phyloP scores from a whole-genome alignment of 352 stramenopile genomes.

The Globisporangium nagaii region DNA sequence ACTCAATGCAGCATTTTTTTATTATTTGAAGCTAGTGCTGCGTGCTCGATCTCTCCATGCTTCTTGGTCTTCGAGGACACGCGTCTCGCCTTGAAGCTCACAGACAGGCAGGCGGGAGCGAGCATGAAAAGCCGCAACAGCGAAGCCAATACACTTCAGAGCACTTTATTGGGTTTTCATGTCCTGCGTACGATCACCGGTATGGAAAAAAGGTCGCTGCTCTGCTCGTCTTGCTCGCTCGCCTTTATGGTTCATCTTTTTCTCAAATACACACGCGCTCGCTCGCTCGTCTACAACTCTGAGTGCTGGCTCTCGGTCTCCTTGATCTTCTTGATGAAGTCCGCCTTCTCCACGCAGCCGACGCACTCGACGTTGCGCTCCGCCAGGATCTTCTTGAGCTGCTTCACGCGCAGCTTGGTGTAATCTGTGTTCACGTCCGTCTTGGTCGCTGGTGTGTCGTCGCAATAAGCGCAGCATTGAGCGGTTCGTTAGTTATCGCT shows the following conservation, averaged over 20 bases:
- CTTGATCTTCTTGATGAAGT: conserved; percentile 94
- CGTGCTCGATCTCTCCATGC: too few species aligned
- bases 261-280: conserved; percentile 3
- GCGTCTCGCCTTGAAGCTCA: too few species aligned
- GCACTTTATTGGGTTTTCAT: not conserved
- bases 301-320: conserved; percentile 81
- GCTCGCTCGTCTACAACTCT: conserved; percentile 57
- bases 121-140: not conserved
- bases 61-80: too few species aligned
- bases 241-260: not conserved
- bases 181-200: not conserved
- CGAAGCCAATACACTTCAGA: too few species aligned
- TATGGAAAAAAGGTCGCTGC: too few species aligned
- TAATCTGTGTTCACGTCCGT: conserved; percentile 93
- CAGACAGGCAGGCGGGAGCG: too few species aligned
- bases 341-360: conserved; percentile 92
- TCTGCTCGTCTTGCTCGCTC: too few species aligned
- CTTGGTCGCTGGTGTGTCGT: conserved; percentile 74
- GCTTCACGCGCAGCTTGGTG: conserved; percentile 92
- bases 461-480: not conserved
- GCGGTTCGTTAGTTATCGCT: not conserved
- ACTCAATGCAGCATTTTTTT: not conserved
- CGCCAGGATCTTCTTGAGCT: conserved; percentile 92
- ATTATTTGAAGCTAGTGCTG: not conserved
- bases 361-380: conserved; percentile 91